These are phyloP conservation scores for Talaromyces islandicus DNA, from an alignment of 2,329 filamentous ascomycete genomes.

Conservation along the genomic window DNA sequence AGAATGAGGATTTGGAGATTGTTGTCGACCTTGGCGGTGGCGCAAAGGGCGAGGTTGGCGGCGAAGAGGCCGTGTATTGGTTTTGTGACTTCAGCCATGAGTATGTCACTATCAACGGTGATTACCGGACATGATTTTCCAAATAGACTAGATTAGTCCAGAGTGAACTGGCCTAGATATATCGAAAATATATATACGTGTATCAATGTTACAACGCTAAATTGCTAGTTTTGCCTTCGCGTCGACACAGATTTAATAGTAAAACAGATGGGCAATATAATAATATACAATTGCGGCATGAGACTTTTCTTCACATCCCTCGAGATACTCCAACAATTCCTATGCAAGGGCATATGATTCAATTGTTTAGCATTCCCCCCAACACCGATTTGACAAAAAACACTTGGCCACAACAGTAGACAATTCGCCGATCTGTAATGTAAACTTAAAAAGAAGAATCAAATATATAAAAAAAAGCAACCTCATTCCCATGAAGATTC, in stretches of 20 bases:
- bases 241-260: constrained; percentile 17
- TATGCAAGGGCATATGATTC: constrained; percentile 21
- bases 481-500: constrained; percentile 1
- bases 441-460: not conserved
- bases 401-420: not conserved
- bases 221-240: not conserved
- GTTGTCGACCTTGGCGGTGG: constrained; percentile 53
- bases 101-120: constrained; percentile 64
- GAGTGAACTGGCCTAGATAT: not conserved
- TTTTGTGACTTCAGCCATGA: constrained; percentile 65
- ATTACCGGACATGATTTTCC: constrained; percentile 53
- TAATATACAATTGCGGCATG: constrained; percentile 5
- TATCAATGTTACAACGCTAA: not conserved
- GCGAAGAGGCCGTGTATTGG: constrained; percentile 55
- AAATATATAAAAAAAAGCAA: constrained; percentile 1
- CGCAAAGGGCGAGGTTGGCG: constrained; percentile 34
- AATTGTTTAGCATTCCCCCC: constrained; percentile 16
- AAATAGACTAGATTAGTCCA: not conserved
- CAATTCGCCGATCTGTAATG: not conserved
- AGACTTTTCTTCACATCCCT: constrained; percentile 11
- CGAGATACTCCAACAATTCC: constrained; percentile 12
- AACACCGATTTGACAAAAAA: constrained; percentile 10
- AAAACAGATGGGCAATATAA: constrained; percentile 20
- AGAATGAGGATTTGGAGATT: constrained; percentile 59
- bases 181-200: not conserved